These are phyloP conservation scores for Anethum foeniculum DNA, from an alignment of 140 eudicot genomes.

Conservation along the genomic window DNA sequence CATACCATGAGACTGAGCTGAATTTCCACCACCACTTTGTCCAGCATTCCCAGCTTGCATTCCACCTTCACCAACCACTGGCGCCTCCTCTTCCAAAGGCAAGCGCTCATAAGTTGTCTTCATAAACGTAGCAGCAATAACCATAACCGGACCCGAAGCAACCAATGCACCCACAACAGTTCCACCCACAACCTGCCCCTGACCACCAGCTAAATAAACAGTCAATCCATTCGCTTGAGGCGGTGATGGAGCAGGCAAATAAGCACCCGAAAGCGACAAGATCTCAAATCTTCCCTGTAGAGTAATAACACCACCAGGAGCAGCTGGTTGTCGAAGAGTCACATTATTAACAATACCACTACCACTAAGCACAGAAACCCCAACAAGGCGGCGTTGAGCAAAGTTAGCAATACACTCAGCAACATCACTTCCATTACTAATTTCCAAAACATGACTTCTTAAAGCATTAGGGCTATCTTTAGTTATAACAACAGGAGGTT, in stretches of 20 bases:
- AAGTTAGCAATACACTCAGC: conserved; percentile 48
- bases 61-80: conserved; percentile 18
- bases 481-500: conserved; percentile 63
- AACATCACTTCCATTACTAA: conserved; percentile 45
- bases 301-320: conserved; percentile 49
- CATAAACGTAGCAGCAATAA: conserved; percentile 64
- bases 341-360: conserved; percentile 56
- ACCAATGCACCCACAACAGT: conserved; percentile 50
- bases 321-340: conserved; percentile 62
- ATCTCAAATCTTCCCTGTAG: conserved; percentile 69
- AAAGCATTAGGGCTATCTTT: conserved; percentile 67
- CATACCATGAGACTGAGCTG: conserved; percentile 23
- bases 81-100: conserved; percentile 51
- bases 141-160: conserved; percentile 75
- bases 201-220: conserved; percentile 67
- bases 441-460: conserved; percentile 66
- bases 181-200: conserved; percentile 82
- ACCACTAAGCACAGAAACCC: conserved; percentile 68
- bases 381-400: conserved; percentile 63
- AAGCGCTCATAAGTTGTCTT: conserved; percentile 60
- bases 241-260: conserved; percentile 62
- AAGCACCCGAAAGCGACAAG: conserved; percentile 58
- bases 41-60: conserved; percentile 30
- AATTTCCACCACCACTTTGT: conserved; percentile 17
- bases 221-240: conserved; percentile 69